Evolutionary conservation across 1,284 basidiomycete genomes (phyloP).

Genomic region (Trametes hirsuta): DNA sequence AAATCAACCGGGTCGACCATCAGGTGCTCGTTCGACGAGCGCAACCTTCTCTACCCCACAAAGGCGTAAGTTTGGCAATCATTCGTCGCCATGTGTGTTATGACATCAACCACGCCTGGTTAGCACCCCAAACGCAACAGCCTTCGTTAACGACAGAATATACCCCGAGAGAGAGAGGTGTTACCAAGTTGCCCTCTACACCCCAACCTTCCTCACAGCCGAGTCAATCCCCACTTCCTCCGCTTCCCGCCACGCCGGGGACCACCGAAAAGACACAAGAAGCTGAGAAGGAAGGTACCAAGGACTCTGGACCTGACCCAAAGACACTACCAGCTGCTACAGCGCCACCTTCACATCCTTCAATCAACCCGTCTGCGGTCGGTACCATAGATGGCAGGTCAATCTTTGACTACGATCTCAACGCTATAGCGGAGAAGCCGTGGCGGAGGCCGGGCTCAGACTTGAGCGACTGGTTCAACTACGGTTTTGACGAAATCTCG

Average conservation of each 20-base stretch:
- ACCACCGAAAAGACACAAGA: conserved; percentile 27
- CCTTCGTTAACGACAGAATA: conserved; percentile 88
- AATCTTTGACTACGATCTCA: conserved; percentile 89
- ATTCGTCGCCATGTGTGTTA: neutral
- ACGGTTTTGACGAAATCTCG: conserved; percentile 96
- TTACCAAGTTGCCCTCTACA: conserved; percentile 31
- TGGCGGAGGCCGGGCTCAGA: conserved; percentile 95
- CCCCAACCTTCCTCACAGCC: conserved; percentile 28
- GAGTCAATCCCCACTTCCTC: conserved; percentile 31
- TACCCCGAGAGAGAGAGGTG: conserved; percentile 73
- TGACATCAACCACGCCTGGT: neutral
- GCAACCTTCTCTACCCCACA: conserved; percentile 42
- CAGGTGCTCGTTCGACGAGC: conserved; percentile 35
- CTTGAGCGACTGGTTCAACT: conserved; percentile 98
- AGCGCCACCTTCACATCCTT: conserved; percentile 76
- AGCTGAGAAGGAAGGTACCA: conserved; percentile 24
- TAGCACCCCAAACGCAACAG: conserved; percentile 41
- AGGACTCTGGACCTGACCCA: conserved; percentile 53
- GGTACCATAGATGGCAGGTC: conserved; percentile 80
- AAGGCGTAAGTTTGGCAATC: conserved; percentile 36
- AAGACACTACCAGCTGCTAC: conserved; percentile 62
- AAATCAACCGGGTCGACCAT: conserved; percentile 12
- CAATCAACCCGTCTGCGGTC: conserved; percentile 68
- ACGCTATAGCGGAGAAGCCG: conserved; percentile 82
- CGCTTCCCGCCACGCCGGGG: conserved; percentile 32